These are phyloP conservation scores for Rhodotorula sp. DNA, from an alignment of 1,284 basidiomycete genomes.

Conservation along the genomic window DNA sequence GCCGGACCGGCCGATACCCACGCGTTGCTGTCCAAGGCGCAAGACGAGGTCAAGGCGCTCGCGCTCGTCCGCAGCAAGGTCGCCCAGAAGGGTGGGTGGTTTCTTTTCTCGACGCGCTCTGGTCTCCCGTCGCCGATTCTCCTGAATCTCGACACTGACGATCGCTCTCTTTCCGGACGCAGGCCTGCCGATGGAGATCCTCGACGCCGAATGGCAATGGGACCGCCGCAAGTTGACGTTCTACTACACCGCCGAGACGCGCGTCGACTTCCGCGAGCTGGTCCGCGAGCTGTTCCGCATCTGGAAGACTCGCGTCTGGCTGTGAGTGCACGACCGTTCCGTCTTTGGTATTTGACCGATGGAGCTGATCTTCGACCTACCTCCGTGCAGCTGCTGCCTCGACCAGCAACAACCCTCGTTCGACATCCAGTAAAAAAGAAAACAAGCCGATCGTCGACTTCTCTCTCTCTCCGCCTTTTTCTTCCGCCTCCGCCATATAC, in stretches of 20 bases:
- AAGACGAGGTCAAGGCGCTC: conserved; percentile 89
- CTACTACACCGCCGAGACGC: conserved; percentile 92
- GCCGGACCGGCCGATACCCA: conserved; percentile 80
- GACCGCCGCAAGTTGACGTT: conserved; percentile 96
- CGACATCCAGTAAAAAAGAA: conserved; percentile 9
- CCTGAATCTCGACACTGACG: neutral
- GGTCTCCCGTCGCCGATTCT: too few relatives aligned
- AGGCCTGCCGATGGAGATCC: conserved; percentile 92
- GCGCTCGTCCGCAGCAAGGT: conserved; percentile 89
- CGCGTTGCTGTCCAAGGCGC: conserved; percentile 71
- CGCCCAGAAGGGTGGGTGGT: conserved; percentile 63
- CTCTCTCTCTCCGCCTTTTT: too few relatives aligned
- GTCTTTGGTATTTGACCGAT: rapidly evolving
- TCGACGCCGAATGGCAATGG: conserved; percentile 98
- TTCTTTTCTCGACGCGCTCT: too few relatives aligned
- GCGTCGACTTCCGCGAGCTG: conserved; percentile 95
- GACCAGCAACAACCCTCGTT: conserved; percentile 32
- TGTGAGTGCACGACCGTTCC: conserved; percentile 48
- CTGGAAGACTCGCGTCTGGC: conserved; percentile 78
- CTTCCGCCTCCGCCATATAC: too few relatives aligned
- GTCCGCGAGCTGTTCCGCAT: conserved; percentile 85
- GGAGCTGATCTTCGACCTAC: neutral
- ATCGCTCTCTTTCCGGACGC: neutral
- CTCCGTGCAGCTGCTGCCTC: conserved; percentile 27
- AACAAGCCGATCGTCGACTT: too few relatives aligned